Base-by-base conservation (phyloP, 1,284 basidiomycete genomes). In the Meira nashicola region DNA sequence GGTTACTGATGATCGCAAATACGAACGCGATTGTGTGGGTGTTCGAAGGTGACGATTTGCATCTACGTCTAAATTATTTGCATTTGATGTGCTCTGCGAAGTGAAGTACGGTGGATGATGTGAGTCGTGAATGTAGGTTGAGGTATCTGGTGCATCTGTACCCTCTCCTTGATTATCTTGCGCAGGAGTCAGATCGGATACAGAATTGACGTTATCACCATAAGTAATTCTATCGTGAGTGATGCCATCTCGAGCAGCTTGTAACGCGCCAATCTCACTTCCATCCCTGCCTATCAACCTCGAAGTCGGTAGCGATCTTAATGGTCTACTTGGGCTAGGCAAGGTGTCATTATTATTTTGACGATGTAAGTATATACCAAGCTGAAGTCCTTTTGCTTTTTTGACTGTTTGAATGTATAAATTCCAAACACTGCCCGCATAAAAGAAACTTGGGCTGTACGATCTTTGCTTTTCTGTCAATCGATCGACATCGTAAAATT, bases 321-420 rank as follows among this genome's bases (percentile, higher is more conserved):
- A 15, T 11, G 41, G 55, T 41, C 89, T 83, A 6, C 63, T 67
- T 1, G 67, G 59, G 6, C 57, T 64, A 5, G 71, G 71, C 2
- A 72, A 58, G 17, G 84, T 83, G 63, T 89, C 89, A 44, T 87
- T 83, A 60, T 82, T 85, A 38, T 86, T 88, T 78, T 93, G 90
- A 10, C 92, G 83, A 74, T 93, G 90, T 2, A 96, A 83, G 71
- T 95, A 96, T 52, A 95, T 86, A 1, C 92, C 92, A 0, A 95
- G 82, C 76, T 95, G 91, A 1, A 85, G 84, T 39, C 81, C 81
- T 59, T 82, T 83, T 69, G 86, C 88, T 81, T 87, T 87, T 62
- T 85, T 83, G 46, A 88, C 85, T 52, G 90, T 84, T 74, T 94
- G 91, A 39, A 93, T 86, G 73, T 94, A 95, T 5, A 92, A 85